Evolutionary conservation across 2,329 filamentous ascomycete species (phyloP), one percentile per base, ranked within the genome.

Genomic region (Colletotrichum melonis): DNA sequence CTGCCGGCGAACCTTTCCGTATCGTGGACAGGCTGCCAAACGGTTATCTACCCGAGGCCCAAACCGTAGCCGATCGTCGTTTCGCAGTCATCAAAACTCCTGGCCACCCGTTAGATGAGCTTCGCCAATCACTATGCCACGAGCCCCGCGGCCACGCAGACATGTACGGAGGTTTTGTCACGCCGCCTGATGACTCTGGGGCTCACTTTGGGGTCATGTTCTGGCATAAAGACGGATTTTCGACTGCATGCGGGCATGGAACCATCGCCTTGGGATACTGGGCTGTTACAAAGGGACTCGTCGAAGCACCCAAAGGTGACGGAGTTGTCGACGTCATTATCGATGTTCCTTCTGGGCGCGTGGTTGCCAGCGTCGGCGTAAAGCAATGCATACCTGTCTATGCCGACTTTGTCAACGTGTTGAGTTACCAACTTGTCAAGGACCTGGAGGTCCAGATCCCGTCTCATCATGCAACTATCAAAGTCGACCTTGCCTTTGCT

Each of bases 221-320:
- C 55, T 79, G 78, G 78, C 78, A 79, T 24, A 79, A 78, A 12
- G 77, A 79, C 46, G 78, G 78, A 7, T 78, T 79, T 63, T 79
- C 78, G 0, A 79, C 78, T 0, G 78, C 78, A 0, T 79, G 78
- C 4, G 78, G 77, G 1, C 78, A 79, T 8, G 78, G 77, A 0
- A 79, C 78, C 0, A 79, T 79, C 35, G 78, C 77, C 2, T n/a
- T 79, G 5, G 78, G 78, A 0, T 78, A 76, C 24, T 79, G 78
- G 78, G 77, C 78, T 8, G 26, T 78, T 0, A 11, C 38, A 2
- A 69, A 59, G 1, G 69, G 73, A 30, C 35, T 75, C 24, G 65
- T 75, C 9, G 22, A 75, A 42, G 22, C 55, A 12, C 49, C 64
- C 3, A 16, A 68, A 16, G 46, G 16, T 2, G 49, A 62, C 32